A percentile compares a stretch with the other conserved stretches of the same genome.
Evolutionary conservation across 2,329 filamentous ascomycete genomes (phyloP).

Genomic region (Penicillium oxalicum): DNA sequence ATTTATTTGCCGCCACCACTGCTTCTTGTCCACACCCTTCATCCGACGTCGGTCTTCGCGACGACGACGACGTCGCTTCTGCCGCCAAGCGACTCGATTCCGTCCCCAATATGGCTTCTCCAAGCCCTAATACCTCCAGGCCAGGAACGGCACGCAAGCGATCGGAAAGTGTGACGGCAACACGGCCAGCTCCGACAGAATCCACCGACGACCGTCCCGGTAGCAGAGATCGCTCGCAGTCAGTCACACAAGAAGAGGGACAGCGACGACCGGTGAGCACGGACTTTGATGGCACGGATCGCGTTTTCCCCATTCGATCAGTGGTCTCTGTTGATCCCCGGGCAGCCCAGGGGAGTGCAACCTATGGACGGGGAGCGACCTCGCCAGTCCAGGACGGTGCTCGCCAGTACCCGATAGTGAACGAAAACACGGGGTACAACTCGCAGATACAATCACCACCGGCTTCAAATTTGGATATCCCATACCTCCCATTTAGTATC

Average conservation of each 20-base stretch:
- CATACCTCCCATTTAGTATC: slow-evolving; percentile 2
- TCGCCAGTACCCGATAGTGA: slow-evolving; percentile 26
- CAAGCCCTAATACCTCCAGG: slow-evolving; percentile 1
- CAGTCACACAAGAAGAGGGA: slow-evolving; percentile 6
- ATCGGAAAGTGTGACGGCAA: slow-evolving; percentile 4
- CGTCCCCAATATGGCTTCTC: slow-evolving; percentile 5
- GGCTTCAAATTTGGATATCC: background rate
- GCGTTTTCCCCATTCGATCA: slow-evolving; percentile 77
- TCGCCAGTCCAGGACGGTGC: slow-evolving; percentile 22
- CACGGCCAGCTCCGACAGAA: background rate
- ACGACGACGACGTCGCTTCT: background rate
- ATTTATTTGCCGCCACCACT: background rate
- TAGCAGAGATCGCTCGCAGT: slow-evolving; percentile 17
- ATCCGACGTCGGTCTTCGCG: background rate
- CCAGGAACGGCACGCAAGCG: slow-evolving; percentile 6
- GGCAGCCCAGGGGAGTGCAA: slow-evolving; percentile 31
- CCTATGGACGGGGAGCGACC: slow-evolving; percentile 7
- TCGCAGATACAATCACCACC: slow-evolving; percentile 12
- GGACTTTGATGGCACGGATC: slow-evolving; percentile 42
- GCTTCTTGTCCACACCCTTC: background rate
- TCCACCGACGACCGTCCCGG: background rate
- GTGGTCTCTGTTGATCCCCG: slow-evolving; percentile 63
- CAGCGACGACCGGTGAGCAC: slow-evolving; percentile 3
- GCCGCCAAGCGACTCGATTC: background rate
- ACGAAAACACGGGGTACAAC: slow-evolving; percentile 21